Evolutionary conservation across 1,139 yeast species (phyloP).

Genomic region (Suhomyces yuchorum): DNA sequence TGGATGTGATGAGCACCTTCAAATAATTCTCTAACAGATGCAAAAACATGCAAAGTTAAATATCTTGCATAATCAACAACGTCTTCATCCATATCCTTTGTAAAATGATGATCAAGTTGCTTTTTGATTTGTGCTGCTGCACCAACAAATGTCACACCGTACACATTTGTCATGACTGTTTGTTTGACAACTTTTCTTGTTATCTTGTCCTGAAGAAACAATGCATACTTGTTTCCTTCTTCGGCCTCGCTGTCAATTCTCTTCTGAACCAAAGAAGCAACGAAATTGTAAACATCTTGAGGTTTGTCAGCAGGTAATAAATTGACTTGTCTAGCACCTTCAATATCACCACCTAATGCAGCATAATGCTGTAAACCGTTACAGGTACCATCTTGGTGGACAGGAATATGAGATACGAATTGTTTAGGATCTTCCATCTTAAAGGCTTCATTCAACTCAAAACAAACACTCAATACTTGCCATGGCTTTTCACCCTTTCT

Average conservation of each 20-base stretch:
- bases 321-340: slow-evolving; percentile 93
- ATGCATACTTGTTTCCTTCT: slow-evolving; percentile 56
- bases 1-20: slow-evolving; percentile 94
- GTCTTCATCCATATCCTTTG: slow-evolving; percentile 45
- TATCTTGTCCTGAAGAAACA: slow-evolving; percentile 59
- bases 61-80: slow-evolving; percentile 57
- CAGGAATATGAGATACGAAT: slow-evolving; percentile 79
- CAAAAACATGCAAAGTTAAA: slow-evolving; percentile 77
- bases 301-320: slow-evolving; percentile 81
- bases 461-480: slow-evolving; percentile 88
- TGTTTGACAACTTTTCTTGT: slow-evolving; percentile 91
- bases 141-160: slow-evolving; percentile 95
- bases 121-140: slow-evolving; percentile 86
- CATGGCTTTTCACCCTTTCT: slow-evolving; percentile 87
- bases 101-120: slow-evolving; percentile 53
- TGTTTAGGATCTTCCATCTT: slow-evolving; percentile 72
- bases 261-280: slow-evolving; percentile 68
- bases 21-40: slow-evolving; percentile 81
- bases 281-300: slow-evolving; percentile 87
- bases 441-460: slow-evolving; percentile 75
- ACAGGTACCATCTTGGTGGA: slow-evolving; percentile 98
- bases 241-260: slow-evolving; percentile 64
- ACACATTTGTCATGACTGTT: slow-evolving; percentile 97
- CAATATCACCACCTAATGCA: slow-evolving; percentile 93
- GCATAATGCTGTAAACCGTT: slow-evolving; percentile 98